Conservation (phyloP, 805 yeast genomes). For the Candida khao-thaluensis region DNA sequence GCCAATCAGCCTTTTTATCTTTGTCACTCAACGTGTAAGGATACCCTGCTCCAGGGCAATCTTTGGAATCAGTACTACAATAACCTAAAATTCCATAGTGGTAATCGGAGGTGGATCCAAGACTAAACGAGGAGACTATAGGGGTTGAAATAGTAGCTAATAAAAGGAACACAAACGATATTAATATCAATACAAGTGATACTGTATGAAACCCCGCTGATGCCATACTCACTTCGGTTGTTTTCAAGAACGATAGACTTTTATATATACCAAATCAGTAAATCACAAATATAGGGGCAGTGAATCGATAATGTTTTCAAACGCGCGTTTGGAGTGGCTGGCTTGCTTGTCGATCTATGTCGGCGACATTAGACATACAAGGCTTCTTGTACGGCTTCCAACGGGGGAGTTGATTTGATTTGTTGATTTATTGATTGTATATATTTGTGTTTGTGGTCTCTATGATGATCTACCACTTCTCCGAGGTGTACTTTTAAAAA, state of each 20-base stretch:
- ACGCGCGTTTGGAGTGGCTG: conserved; percentile 7
- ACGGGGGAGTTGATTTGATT: too few relatives aligned
- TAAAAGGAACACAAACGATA: conserved; percentile 61
- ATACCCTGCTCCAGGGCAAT: conserved; percentile 46
- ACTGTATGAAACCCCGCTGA: conserved; percentile 17
- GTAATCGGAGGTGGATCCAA: conserved; percentile 47
- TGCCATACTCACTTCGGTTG: neutral
- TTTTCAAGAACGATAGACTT: too few relatives aligned
- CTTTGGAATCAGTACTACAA: conserved; percentile 37
- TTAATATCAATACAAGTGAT: conserved; percentile 38
- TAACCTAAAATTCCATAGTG: conserved; percentile 69
- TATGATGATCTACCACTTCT: too few relatives aligned
- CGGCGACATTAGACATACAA: conserved; percentile 3
- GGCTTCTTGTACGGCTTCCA: too few relatives aligned
- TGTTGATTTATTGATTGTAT: too few relatives aligned
- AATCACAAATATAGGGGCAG: conserved; percentile 5
- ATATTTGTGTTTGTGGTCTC: too few relatives aligned
- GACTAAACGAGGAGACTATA: conserved; percentile 44
- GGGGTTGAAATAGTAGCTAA: conserved; percentile 65
- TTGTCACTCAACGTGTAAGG: conserved; percentile 41
- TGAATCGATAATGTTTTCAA: neutral
- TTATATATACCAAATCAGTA: too few relatives aligned
- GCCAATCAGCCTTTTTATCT: conserved; percentile 44
- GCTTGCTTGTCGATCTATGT: conserved; percentile 1
- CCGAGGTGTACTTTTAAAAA: too few relatives aligned